Percentiles rank a stretch among this genome's conserved stretches.
These are phyloP conservation scores for Botrytis paeoniae DNA, from an alignment of 2,329 filamentous ascomycete genomes.

Conservation along the genomic window DNA sequence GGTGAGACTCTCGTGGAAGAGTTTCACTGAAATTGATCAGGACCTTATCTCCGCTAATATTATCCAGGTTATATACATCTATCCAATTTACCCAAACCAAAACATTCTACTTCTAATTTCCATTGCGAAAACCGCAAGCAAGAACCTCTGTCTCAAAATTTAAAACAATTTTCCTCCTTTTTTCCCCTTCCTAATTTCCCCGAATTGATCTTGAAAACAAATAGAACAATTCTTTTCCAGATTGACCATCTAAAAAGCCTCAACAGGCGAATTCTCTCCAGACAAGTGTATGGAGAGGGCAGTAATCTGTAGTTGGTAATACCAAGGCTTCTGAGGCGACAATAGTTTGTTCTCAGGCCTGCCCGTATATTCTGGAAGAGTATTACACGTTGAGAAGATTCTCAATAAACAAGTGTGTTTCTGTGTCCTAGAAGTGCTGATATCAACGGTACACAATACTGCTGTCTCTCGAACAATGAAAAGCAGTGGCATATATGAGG, in stretches of 20 bases:
- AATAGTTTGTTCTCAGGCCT: not conserved
- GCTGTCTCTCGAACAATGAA: not conserved
- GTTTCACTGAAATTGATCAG: not conserved
- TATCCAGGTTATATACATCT: not conserved
- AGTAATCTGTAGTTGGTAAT: not conserved
- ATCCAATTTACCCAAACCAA: not conserved
- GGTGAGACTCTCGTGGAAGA: not conserved
- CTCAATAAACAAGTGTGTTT: not conserved
- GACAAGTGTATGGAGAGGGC: not conserved
- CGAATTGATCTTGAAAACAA: no score
- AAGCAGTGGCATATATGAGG: not conserved
- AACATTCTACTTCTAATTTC: no score
- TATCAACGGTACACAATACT: accelerated
- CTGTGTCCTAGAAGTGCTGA: not conserved
- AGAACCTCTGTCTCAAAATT: not conserved
- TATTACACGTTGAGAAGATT: not conserved
- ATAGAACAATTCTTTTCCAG: accelerated
- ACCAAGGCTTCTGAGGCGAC: not conserved
- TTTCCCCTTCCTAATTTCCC: not conserved
- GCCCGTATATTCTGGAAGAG: not conserved
- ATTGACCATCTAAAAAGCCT: not conserved
- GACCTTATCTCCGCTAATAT: not conserved
- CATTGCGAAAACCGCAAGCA: not conserved
- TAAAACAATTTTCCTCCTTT: not conserved
- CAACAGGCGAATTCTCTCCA: not conserved